Evolutionary conservation across 495 filamentous ascomycete species (phyloP), one percentile per base, ranked within the genome.

Genomic region (Tuber brumale): DNA sequence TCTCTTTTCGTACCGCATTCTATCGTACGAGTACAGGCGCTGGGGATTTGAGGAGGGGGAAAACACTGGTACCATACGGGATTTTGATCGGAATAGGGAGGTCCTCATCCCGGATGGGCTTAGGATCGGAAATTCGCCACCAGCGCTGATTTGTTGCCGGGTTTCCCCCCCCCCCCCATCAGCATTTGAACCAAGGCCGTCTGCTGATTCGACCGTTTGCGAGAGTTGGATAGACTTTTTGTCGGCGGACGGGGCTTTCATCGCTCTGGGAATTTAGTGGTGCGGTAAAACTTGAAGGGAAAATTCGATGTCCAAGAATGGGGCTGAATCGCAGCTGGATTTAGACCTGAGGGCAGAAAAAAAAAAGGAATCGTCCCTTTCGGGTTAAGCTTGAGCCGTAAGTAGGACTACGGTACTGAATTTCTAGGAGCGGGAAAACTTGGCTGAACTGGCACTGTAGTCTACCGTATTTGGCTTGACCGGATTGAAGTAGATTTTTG

Each of bases 301-400:
- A 21, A 51, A n/a, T 8, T n/a, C 2, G 0, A 51, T 10, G 48
- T 27, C n/a, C 7, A 57, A 57, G 23, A 27, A 57, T 14, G 12
- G 48, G 51, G 51, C 51, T 16, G 23, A 51, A 51, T 3, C 6
- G 48, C 21, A 23, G 21, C 23, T 51, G 10, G 10, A n/a, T n/a
- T n/a, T n/a, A 12, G 8, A 0, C n/a, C 0, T 14, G 4, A 0
- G 10, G n/a, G n/a, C 5, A 23, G 23, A n/a, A 10, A 23, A 9
- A 45, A 18, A 18, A 23, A 6, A 3, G 51, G n/a, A 14, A 31
- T 27, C 23, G 9, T n/a, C 51, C 51, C 14, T 61, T 31, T 31
- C 9, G 6, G 51, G 51, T 61, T 61, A 61, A n/a, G 10, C 10
- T 61, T 61, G 10, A 31, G 12, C 23, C 51, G 4, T 61, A 16